Base-by-base conservation (phyloP, 2,329 filamentous ascomycete species). In the Fusarium metavorans region DNA sequence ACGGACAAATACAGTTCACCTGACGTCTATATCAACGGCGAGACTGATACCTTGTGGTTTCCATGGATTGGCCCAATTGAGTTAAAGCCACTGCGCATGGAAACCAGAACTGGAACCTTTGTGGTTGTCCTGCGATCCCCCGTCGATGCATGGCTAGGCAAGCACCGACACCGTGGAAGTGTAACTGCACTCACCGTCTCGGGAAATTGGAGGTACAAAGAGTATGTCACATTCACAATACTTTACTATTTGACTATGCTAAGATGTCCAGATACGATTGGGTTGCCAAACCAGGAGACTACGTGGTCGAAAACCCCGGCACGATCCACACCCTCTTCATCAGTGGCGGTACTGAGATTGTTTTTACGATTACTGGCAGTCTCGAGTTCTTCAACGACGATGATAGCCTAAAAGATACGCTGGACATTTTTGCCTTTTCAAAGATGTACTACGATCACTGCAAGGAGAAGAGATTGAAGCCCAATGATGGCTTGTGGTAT, bases 331-430 rank as follows among this genome's bases (percentile, higher is more conserved):
- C 76, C 52, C 48, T 78, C 66, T 77, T 74, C 7, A 66, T 78
- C 18, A 20, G 72, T 41, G 76, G 72, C 8, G 64, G 76, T 58
- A 77, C 76, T 5, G 76, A 78, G 41, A 76, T 78, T 11, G 74
- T 78, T 10, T 78, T 78, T 20, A 78, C 76, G 14, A 54, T 78
- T n/a, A 66, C 72, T 52, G 76, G 76, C 14, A 77, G 74, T 45
- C 75, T 78, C 11, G 76, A 78, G 62, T 78, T 78, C 64, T 66
- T 78, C 10, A 78, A 78, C 27, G 76, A 78, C 0, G 76, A 78
- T 30, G 76, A 77, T 54, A 77, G 61, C 32, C 20, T 78, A 41
- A 76, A 77, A 60, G 70, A 73, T 14, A 68, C 75, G 1, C 52
- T 78, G 4, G 76, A 78, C 41, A 30, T 78, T 18, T 78, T 78